These are phyloP conservation scores for Tricholoma furcatifolium DNA, from an alignment of 768 basidiomycete species.

Conservation along the genomic window DNA sequence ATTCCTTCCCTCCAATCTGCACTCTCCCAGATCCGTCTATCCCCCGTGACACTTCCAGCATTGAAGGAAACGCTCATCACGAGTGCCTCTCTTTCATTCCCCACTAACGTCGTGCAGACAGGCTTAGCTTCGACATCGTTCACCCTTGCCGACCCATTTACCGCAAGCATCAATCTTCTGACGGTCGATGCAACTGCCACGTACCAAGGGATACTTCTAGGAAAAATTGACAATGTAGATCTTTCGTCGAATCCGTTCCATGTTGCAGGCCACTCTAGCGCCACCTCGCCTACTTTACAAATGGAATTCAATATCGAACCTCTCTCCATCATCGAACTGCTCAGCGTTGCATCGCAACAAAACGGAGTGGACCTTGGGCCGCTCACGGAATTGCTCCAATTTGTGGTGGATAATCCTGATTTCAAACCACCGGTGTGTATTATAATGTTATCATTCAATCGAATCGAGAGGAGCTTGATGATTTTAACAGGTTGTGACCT, in stretches of 20 bases:
- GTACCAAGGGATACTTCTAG: conserved; percentile 54
- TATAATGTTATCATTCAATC: not conserved
- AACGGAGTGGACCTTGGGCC: conserved; percentile 64
- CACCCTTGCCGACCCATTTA: conserved; percentile 66
- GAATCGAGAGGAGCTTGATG: not conserved
- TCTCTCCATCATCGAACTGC: conserved; percentile 54
- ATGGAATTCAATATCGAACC: conserved; percentile 67
- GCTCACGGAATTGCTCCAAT: conserved; percentile 51
- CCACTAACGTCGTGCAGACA: conserved; percentile 57
- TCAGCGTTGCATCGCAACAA: conserved; percentile 47
- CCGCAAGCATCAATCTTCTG: conserved; percentile 67
- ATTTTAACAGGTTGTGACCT: conserved; percentile 46
- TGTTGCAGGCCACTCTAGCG: conserved; percentile 55
- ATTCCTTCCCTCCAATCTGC: conserved; percentile 62
- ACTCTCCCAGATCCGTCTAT: conserved; percentile 56
- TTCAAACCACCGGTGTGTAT: conserved; percentile 49
- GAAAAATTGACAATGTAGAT: conserved; percentile 56
- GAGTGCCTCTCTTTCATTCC: conserved; percentile 56
- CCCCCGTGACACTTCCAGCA: conserved; percentile 64
- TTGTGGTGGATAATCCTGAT: conserved; percentile 48
- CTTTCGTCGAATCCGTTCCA: conserved; percentile 55
- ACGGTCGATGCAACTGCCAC: conserved; percentile 51
- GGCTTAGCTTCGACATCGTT: conserved; percentile 60
- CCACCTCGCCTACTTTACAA: conserved; percentile 56
- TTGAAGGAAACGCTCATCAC: conserved; percentile 61